These are phyloP conservation scores for Cyberlindnera japonica DNA, from an alignment of 805 yeast genomes.

Conservation along the genomic window DNA sequence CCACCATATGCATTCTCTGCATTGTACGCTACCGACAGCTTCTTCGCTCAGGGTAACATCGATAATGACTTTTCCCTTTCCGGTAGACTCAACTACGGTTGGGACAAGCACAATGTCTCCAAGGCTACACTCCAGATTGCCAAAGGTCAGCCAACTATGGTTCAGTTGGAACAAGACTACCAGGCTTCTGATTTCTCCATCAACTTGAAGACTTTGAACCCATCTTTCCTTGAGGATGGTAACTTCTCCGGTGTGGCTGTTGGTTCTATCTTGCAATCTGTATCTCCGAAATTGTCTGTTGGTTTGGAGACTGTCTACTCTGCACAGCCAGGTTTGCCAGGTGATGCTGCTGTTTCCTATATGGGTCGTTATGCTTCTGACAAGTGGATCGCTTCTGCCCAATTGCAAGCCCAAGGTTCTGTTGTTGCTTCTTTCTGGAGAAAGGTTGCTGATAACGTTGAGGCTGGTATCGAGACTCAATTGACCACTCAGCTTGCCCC, in stretches of 20 bases:
- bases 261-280: constrained; percentile 84
- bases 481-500: constrained; percentile 74
- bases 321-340: constrained; percentile 68
- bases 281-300: constrained; percentile 76
- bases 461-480: constrained; percentile 90
- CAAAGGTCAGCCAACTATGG: constrained; percentile 86
- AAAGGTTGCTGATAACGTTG: constrained; percentile 86
- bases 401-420: constrained; percentile 90
- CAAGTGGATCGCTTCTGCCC: constrained; percentile 92
- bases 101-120: constrained; percentile 75
- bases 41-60: constrained; percentile 85
- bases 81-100: constrained; percentile 88
- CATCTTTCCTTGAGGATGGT: constrained; percentile 63
- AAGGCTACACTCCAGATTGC: constrained; percentile 88
- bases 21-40: constrained; percentile 78
- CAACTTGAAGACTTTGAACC: constrained; percentile 89
- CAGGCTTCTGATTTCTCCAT: constrained; percentile 85
- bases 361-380: constrained; percentile 86
- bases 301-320: constrained; percentile 94
- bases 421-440: constrained; percentile 89
- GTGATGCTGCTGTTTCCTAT: constrained; percentile 87
- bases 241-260: constrained; percentile 88
- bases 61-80: constrained; percentile 82
- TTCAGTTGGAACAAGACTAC: constrained; percentile 94
- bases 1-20: constrained; percentile 93